These are phyloP conservation scores for Linnemannia elongata DNA, from an alignment of 192 early-diverging fungal species.

Conservation along the genomic window DNA sequence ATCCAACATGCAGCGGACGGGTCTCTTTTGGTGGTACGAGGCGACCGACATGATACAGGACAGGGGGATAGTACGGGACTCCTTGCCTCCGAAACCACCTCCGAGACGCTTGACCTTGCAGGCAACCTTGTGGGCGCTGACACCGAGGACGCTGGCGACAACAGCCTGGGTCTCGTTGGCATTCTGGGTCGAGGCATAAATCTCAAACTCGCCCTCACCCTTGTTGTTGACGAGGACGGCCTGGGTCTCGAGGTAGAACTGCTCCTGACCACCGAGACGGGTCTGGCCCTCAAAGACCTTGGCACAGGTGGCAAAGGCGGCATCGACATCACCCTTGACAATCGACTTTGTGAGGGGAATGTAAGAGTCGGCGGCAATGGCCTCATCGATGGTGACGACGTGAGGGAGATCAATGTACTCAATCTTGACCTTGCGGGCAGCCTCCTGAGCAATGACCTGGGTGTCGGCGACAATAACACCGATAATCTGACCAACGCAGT, in stretches of 20 bases:
- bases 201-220: conserved; percentile 85
- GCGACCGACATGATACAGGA: conserved; percentile 77
- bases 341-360: conserved; percentile 69
- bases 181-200: conserved; percentile 86
- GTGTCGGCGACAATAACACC: conserved; percentile 84
- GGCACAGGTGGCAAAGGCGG: conserved; percentile 64
- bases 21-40: conserved; percentile 71
- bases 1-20: conserved; percentile 84
- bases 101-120: conserved; percentile 88
- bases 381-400: conserved; percentile 85
- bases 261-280: conserved; percentile 77
- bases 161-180: conserved; percentile 80
- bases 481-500: conserved; percentile 80
- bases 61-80: conserved; percentile 76
- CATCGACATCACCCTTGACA: conserved; percentile 74
- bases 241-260: conserved; percentile 92
- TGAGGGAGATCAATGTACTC: conserved; percentile 80
- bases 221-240: conserved; percentile 76
- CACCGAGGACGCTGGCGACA: conserved; percentile 79
- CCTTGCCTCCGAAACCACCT: conserved; percentile 91
- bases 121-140: conserved; percentile 76
- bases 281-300: conserved; percentile 67
- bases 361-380: conserved; percentile 75
- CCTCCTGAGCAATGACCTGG: conserved; percentile 74
- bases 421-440: conserved; percentile 77